Evolutionary conservation across 306 rosid species (phyloP).

Genomic region (Vigna hirtella): DNA sequence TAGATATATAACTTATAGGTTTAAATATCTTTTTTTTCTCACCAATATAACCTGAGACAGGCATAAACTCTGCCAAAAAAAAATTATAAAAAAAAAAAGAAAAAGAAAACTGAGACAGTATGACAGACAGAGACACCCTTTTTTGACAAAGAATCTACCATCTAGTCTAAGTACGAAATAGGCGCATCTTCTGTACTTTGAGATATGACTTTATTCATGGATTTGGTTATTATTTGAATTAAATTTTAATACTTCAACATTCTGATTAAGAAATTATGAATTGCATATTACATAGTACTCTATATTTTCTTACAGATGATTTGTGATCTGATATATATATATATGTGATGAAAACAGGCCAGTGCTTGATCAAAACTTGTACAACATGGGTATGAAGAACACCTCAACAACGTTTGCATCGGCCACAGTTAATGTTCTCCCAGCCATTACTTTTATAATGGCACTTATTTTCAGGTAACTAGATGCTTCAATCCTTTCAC

Average conservation of each 20-base stretch:
- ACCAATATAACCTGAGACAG: not conserved
- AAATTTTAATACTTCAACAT: conserved; percentile 3
- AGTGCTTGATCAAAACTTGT: conserved; percentile 92
- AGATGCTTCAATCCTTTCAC: conserved; percentile 37
- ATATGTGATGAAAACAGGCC: conserved; percentile 65
- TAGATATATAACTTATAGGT: not conserved
- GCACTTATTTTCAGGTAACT: conserved; percentile 86
- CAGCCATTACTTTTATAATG: conserved; percentile 91
- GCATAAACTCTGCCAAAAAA: not conserved
- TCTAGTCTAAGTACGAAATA: conserved; percentile 29
- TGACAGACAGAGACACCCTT: not conserved
- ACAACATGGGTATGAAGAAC: conserved; percentile 87
- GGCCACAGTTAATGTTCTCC: conserved; percentile 76
- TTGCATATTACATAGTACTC: not conserved
- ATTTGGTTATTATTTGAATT: conserved; percentile 30
- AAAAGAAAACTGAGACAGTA: not conserved
- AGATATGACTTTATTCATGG: conserved; percentile 4
- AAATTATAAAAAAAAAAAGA: not conserved
- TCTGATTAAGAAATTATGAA: not conserved
- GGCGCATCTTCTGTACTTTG: conserved; percentile 37
- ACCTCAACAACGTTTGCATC: conserved; percentile 95
- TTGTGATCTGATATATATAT: conserved; percentile 1
- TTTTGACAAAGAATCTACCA: conserved; percentile 24
- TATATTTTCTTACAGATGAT: not conserved
- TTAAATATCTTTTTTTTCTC: not conserved